phyloP scores from a whole-genome alignment of 2,329 filamentous ascomycete species.

The Fusarium drepaniforme region DNA sequence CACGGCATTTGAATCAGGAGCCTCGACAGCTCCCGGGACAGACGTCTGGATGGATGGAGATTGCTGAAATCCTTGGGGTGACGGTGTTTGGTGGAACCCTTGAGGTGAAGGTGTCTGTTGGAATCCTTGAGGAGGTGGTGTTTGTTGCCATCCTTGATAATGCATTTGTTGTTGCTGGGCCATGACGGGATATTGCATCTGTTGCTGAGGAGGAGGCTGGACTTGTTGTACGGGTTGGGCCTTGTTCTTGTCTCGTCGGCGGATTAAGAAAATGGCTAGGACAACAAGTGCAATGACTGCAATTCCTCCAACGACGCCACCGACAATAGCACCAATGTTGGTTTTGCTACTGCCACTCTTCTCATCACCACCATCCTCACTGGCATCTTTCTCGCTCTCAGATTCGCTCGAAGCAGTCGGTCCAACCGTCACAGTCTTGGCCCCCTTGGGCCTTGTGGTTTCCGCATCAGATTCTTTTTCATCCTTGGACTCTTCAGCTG shows the following conservation, averaged over 20 bases:
- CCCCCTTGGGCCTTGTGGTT: not conserved
- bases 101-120: conserved; percentile 10
- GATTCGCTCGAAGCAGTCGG: not conserved
- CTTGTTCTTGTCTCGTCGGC: conserved; percentile 28
- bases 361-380: not conserved
- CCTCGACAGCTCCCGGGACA: conserved; percentile 9
- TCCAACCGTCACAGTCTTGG: not conserved
- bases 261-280: conserved; percentile 23
- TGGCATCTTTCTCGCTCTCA: not conserved
- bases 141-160: conserved; percentile 25
- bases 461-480: not conserved
- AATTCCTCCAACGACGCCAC: conserved; percentile 31
- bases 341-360: not conserved
- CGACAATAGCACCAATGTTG: conserved; percentile 25
- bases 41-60: not conserved
- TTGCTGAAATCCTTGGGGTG: conserved; percentile 20
- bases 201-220: conserved; percentile 13
- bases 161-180: conserved; percentile 21
- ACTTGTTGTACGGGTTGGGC: not conserved
- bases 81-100: not conserved
- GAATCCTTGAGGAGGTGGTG: not conserved
- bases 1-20: conserved; percentile 9
- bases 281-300: conserved; percentile 13
- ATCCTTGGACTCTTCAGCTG: not conserved
- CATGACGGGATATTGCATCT: conserved; percentile 17